Percentiles rank a stretch among this genome's conserved stretches.
Conservation (phyloP, 805 yeast genomes). For the Saturnispora ahearnii region DNA sequence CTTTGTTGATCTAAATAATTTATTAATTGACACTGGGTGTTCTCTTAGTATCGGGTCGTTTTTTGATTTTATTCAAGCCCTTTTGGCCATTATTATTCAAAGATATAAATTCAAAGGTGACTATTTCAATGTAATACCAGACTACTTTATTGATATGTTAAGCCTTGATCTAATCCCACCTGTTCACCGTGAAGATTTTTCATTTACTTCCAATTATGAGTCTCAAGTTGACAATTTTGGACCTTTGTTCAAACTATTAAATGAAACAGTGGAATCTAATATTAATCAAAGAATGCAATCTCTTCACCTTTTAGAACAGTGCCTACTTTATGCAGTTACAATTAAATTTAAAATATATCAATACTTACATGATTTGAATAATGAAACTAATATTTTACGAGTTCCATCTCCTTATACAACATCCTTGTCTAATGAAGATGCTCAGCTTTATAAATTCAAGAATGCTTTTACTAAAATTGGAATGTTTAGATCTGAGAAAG, state of each 20-base stretch:
- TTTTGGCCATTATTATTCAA: conserved; percentile 18
- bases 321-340: conserved; percentile 28
- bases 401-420: not conserved
- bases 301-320: conserved; percentile 17
- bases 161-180: conserved; percentile 26
- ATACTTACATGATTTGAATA: conserved; percentile 14
- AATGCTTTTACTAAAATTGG: conserved; percentile 21
- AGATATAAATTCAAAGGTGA: conserved; percentile 8
- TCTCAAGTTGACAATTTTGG: conserved; percentile 14
- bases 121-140: conserved; percentile 12
- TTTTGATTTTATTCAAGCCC: conserved; percentile 21
- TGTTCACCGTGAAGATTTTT: conserved; percentile 20
- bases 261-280: conserved; percentile 13
- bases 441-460: conserved; percentile 17
- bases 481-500: conserved; percentile 20
- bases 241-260: conserved; percentile 7
- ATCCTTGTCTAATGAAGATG: conserved; percentile 1
- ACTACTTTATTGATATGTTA: conserved; percentile 13
- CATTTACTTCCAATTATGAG: conserved; percentile 14
- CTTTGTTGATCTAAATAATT: conserved; percentile 16
- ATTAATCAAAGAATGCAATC: conserved; percentile 8
- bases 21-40: conserved; percentile 27
- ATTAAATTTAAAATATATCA: conserved; percentile 26
- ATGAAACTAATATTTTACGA: conserved; percentile 14
- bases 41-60: conserved; percentile 30